A percentile compares a stretch with the other conserved stretches of the same genome.
Evolutionary conservation across 441 rosid genomes (phyloP).

Genomic region (Mallotus japonicus): DNA sequence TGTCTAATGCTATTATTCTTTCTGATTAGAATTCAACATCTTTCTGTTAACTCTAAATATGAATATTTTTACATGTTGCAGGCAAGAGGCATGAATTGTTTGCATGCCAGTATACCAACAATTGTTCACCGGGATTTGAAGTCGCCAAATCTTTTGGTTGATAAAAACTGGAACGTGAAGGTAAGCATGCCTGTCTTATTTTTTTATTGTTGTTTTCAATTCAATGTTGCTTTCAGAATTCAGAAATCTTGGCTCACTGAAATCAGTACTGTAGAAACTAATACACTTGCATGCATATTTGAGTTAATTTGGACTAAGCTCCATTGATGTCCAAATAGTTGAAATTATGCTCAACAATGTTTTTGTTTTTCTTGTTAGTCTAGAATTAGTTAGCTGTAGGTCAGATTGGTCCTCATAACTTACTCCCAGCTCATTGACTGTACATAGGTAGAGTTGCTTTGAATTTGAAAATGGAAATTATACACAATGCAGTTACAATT

Average conservation of each 20-base stretch:
- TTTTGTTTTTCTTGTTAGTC: not conserved
- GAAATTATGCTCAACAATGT: not conserved
- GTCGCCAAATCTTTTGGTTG: conserved; percentile 97
- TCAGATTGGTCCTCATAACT: not conserved
- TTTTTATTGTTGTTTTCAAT: not conserved
- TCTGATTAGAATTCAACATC: conserved; percentile 2
- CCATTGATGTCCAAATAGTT: not conserved
- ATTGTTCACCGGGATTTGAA: conserved; percentile 97
- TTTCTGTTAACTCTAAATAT: conserved; percentile 1
- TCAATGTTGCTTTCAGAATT: not conserved
- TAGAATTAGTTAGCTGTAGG: not conserved
- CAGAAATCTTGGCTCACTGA: not conserved
- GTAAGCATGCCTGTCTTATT: conserved; percentile 30
- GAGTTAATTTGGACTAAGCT: not conserved
- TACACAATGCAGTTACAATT: conserved; percentile 11
- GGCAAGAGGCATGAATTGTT: conserved; percentile 98
- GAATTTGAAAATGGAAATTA: conserved; percentile 7
- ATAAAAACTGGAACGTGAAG: conserved; percentile 98
- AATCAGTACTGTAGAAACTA: not conserved
- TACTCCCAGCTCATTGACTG: not conserved
- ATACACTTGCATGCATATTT: not conserved
- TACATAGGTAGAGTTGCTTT: not conserved
- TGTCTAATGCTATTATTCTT: conserved; percentile 18
- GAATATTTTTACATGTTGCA: conserved; percentile 32
- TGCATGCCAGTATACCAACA: conserved; percentile 87